Evolutionary conservation across 192 early-diverging fungal genomes (phyloP).

Genomic region (Coemansia sp.): DNA sequence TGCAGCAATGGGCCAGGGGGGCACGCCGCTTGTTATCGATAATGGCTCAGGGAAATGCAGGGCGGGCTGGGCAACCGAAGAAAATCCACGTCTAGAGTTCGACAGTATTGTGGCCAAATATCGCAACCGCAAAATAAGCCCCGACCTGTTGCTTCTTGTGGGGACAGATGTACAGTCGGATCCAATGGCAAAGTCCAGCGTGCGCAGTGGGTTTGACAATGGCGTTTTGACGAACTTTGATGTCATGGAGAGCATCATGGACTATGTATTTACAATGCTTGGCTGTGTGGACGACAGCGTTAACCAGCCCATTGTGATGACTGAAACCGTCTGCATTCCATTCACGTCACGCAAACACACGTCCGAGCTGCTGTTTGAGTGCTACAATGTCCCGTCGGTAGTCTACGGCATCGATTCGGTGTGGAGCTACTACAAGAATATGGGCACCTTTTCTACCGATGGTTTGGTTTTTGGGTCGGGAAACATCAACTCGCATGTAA

Average conservation of each 20-base stretch:
- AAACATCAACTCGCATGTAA: slow-evolving; percentile 70
- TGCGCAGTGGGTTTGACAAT: slow-evolving; percentile 42
- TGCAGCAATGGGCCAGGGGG: slow-evolving; percentile 43
- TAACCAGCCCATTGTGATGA: slow-evolving; percentile 84
- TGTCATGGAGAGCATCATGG: slow-evolving; percentile 76
- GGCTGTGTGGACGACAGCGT: slow-evolving; percentile 73
- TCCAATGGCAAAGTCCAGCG: slow-evolving; percentile 49
- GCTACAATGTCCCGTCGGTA: slow-evolving; percentile 75
- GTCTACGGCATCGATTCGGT: slow-evolving; percentile 85
- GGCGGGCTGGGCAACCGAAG: slow-evolving; percentile 80
- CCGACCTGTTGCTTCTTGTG: slow-evolving; percentile 34
- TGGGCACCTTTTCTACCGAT: slow-evolving; percentile 61
- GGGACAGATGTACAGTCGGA: slow-evolving; percentile 42
- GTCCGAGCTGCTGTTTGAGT: slow-evolving; percentile 89
- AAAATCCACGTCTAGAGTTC: slow-evolving; percentile 61
- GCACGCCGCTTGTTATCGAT: slow-evolving; percentile 68
- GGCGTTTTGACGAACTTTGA: slow-evolving; percentile 53
- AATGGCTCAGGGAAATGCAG: slow-evolving; percentile 78
- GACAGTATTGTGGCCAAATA: slow-evolving; percentile 79
- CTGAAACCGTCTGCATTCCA: slow-evolving; percentile 81
- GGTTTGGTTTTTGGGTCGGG: slow-evolving; percentile 77
- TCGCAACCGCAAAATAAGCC: slow-evolving; percentile 45
- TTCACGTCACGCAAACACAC: slow-evolving; percentile 74
- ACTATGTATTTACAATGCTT: slow-evolving; percentile 83
- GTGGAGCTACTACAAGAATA: slow-evolving; percentile 81